A percentile compares a stretch with the other conserved stretches of the same genome.
Conservation (phyloP, 345 rosid genomes). For the Gossypium longicalyx region DNA sequence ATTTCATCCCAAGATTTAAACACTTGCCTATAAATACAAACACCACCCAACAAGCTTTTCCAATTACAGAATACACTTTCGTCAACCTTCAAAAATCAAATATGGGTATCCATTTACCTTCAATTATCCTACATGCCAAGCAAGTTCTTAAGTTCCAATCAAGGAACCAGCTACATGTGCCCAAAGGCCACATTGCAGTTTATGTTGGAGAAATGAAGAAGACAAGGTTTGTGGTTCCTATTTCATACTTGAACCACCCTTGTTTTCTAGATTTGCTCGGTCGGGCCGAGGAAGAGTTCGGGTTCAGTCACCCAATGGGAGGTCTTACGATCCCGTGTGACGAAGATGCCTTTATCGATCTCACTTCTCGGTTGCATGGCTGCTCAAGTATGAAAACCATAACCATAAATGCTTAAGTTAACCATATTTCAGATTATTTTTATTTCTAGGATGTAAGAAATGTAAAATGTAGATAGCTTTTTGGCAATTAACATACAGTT, state of each 20-base stretch:
- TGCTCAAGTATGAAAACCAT: background rate
- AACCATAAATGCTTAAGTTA: background rate
- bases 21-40: slow-evolving; percentile 22
- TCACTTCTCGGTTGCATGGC: slow-evolving; percentile 6
- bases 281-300: background rate
- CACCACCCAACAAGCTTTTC: background rate
- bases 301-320: background rate
- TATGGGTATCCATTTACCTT: slow-evolving; percentile 34
- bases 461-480: background rate
- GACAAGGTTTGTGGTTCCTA: background rate
- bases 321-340: background rate
- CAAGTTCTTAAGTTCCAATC: slow-evolving; percentile 19
- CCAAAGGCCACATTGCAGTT: slow-evolving; percentile 37
- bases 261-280: background rate
- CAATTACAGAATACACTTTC: background rate
- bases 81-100: background rate
- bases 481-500: too few species aligned
- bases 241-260: background rate
- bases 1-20: background rate
- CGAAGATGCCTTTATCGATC: background rate
- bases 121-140: slow-evolving; percentile 22
- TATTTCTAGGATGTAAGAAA: background rate
- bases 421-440: background rate
- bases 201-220: background rate
- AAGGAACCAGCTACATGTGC: slow-evolving; percentile 27